phyloP scores from a whole-genome alignment of 1,139 yeast species.

The Wickerhamomyces sp. region DNA sequence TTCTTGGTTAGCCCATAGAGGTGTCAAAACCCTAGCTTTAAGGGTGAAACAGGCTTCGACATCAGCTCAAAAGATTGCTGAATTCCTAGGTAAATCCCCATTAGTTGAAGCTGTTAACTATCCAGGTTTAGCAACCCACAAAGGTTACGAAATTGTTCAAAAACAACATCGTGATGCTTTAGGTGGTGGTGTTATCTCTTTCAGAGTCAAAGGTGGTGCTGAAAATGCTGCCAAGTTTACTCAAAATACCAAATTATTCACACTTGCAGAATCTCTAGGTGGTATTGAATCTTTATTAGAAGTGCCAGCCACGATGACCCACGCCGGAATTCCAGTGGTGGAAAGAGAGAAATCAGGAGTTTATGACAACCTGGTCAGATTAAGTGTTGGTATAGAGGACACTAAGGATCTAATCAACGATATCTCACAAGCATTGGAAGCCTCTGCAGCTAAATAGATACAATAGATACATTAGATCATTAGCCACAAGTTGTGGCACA shows the following conservation, averaged over 20 bases:
- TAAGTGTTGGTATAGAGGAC: slow-evolving; percentile 87
- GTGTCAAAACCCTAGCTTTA: slow-evolving; percentile 81
- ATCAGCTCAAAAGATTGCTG: slow-evolving; percentile 70
- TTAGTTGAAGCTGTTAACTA: slow-evolving; percentile 66
- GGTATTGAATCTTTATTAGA: slow-evolving; percentile 85
- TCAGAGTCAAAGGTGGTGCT: slow-evolving; percentile 82
- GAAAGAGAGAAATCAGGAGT: slow-evolving; percentile 82
- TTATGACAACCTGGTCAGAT: slow-evolving; percentile 74
- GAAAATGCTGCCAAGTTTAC: slow-evolving; percentile 72
- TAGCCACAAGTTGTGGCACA: slow-evolving; percentile 6
- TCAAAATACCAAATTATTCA: slow-evolving; percentile 69
- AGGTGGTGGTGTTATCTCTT: slow-evolving; percentile 92
- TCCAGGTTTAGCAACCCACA: slow-evolving; percentile 73
- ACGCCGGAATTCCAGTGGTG: slow-evolving; percentile 82
- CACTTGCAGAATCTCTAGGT: slow-evolving; percentile 87
- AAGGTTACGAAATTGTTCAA: slow-evolving; percentile 56
- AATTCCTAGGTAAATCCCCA: slow-evolving; percentile 48
- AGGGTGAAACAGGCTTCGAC: slow-evolving; percentile 68
- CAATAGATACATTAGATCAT: not conserved
- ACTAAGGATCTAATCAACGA: slow-evolving; percentile 73
- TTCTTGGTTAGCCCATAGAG: slow-evolving; percentile 91
- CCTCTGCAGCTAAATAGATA: slow-evolving; percentile 9
- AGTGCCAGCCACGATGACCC: slow-evolving; percentile 92
- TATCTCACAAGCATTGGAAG: slow-evolving; percentile 58
- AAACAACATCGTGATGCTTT: slow-evolving; percentile 80